These are phyloP conservation scores for Barnettozyma pratensis DNA, from an alignment of 805 yeast genomes.

Conservation along the genomic window DNA sequence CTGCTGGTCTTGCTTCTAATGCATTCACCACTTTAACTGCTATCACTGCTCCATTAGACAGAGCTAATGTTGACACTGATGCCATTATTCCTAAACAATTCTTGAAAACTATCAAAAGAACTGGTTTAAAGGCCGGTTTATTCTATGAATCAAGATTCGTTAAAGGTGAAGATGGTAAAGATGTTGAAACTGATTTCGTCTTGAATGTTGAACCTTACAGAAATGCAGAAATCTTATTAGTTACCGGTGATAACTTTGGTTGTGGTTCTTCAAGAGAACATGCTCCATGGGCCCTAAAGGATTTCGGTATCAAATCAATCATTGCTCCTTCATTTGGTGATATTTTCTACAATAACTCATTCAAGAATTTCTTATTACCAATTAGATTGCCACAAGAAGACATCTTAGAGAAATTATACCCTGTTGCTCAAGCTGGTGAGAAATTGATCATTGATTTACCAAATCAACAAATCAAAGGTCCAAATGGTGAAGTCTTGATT, in stretches of 20 bases:
- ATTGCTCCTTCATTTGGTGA: conserved; percentile 99
- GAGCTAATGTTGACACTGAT: conserved; percentile 96
- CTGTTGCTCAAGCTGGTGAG: conserved; percentile 69
- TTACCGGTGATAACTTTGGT: conserved; percentile 96
- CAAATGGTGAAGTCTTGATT: conserved; percentile 67
- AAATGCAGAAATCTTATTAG: conserved; percentile 75
- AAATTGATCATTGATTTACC: conserved; percentile 78
- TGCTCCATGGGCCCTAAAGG: conserved; percentile 99
- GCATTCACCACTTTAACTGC: conserved; percentile 74
- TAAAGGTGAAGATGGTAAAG: conserved; percentile 64
- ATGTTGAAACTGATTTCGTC: conserved; percentile 81
- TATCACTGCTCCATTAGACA: conserved; percentile 89
- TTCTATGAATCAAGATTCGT: conserved; percentile 87
- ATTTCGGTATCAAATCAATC: conserved; percentile 92
- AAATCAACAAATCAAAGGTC: conserved; percentile 69
- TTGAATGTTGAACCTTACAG: conserved; percentile 83
- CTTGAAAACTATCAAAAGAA: conserved; percentile 94
- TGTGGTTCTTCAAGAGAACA: conserved; percentile 99
- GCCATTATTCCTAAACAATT: conserved; percentile 99
- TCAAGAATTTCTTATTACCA: conserved; percentile 92
- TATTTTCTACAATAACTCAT: conserved; percentile 94
- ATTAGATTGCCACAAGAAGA: conserved; percentile 81
- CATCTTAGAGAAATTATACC: conserved; percentile 67
- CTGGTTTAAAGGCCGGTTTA: conserved; percentile 84
- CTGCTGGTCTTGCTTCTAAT: conserved; percentile 56